Evolutionary conservation across 805 yeast genomes (phyloP).

Genomic region (Candida xiaguanensis): DNA sequence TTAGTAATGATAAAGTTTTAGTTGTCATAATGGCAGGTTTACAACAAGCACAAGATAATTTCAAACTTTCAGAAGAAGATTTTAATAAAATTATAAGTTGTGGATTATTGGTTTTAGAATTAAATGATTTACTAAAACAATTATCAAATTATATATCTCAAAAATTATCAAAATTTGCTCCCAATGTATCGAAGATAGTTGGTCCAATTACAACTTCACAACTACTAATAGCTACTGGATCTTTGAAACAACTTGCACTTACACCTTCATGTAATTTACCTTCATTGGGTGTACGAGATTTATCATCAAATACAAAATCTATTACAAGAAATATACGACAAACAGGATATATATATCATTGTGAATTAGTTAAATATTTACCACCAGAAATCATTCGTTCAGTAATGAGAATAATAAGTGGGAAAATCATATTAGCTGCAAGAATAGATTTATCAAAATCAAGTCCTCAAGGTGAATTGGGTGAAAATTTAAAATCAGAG

Average conservation of each 20-base stretch:
- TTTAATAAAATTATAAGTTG: conserved; percentile 38
- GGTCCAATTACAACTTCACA: conserved; percentile 75
- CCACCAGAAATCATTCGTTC: conserved; percentile 59
- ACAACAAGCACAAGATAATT: conserved; percentile 39
- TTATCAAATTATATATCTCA: conserved; percentile 55
- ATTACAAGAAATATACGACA: conserved; percentile 48
- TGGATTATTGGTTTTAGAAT: conserved; percentile 44
- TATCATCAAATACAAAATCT: conserved; percentile 25
- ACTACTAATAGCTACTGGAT: conserved; percentile 65
- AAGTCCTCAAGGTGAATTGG: conserved; percentile 48
- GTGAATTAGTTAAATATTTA: conserved; percentile 55
- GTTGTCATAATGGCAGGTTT: conserved; percentile 71
- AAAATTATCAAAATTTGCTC: conserved; percentile 62
- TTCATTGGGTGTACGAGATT: conserved; percentile 58
- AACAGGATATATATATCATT: conserved; percentile 65
- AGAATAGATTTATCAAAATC: conserved; percentile 62
- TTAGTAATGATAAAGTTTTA: conserved; percentile 64
- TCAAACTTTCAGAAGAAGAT: conserved; percentile 24
- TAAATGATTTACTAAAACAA: conserved; percentile 39
- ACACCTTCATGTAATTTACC: conserved; percentile 85
- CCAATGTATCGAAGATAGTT: conserved; percentile 70
- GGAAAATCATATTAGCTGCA: conserved; percentile 77
- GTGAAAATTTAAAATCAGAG: conserved; percentile 57
- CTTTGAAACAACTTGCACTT: conserved; percentile 57
- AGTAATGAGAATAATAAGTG: conserved; percentile 75